A percentile compares a stretch with the other conserved stretches of the same genome.
These are phyloP conservation scores for Penicillium soppii DNA, from an alignment of 495 filamentous ascomycete genomes.

Conservation along the genomic window DNA sequence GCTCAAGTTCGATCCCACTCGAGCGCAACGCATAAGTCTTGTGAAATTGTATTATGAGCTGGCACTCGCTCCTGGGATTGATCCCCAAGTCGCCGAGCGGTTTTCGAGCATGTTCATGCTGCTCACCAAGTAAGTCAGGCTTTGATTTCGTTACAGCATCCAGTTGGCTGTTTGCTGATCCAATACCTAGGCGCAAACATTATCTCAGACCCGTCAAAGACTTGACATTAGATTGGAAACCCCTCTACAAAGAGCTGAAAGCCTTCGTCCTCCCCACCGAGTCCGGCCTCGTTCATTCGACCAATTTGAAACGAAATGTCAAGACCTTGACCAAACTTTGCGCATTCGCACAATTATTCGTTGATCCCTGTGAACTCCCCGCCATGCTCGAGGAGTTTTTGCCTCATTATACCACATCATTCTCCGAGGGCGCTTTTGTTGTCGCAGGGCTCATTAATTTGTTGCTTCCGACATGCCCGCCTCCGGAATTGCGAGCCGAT, in stretches of 20 bases:
- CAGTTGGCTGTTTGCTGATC: constrained; percentile 25
- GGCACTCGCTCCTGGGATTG: constrained; percentile 84
- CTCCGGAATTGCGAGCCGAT: constrained; percentile 64
- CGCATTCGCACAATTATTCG: constrained; percentile 85
- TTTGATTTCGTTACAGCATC: neutral
- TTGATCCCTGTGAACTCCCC: constrained; percentile 82
- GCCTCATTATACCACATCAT: constrained; percentile 93
- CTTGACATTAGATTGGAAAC: constrained; percentile 86
- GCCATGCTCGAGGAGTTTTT: constrained; percentile 91
- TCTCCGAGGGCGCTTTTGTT: constrained; percentile 83
- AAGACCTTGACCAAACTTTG: constrained; percentile 82
- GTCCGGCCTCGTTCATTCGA: constrained; percentile 61
- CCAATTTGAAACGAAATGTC: constrained; percentile 64
- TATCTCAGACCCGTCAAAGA: constrained; percentile 89
- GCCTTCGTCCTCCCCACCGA: constrained; percentile 83
- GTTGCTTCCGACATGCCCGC: constrained; percentile 80
- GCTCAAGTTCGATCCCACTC: constrained; percentile 93
- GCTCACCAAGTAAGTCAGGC: constrained; percentile 72
- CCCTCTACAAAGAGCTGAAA: constrained; percentile 89
- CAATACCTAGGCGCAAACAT: constrained; percentile 79
- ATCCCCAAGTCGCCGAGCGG: constrained; percentile 75
- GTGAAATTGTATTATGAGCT: constrained; percentile 94
- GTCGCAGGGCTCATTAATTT: constrained; percentile 83
- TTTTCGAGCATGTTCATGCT: constrained; percentile 97
- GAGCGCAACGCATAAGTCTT: constrained; percentile 75